A percentile compares a stretch with the other conserved stretches of the same genome.
These are phyloP conservation scores for Psilocybe cyanescens DNA, from an alignment of 768 basidiomycete genomes.

Conservation along the genomic window DNA sequence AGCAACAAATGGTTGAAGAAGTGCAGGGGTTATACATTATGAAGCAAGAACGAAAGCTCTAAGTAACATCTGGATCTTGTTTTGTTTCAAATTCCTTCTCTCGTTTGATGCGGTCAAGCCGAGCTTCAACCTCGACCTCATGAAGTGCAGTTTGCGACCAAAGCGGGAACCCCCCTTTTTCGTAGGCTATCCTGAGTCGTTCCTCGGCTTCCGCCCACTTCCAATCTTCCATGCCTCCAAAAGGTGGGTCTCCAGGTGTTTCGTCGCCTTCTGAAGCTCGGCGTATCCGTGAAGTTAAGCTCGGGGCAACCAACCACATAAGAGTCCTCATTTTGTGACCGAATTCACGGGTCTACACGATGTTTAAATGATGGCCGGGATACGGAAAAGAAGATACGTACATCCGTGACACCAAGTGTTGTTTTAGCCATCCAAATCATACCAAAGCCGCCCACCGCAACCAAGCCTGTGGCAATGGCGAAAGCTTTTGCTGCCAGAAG, in stretches of 20 bases:
- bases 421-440: slow-evolving; percentile 54
- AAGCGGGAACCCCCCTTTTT: slow-evolving; percentile 56
- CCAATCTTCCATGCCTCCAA: slow-evolving; percentile 40
- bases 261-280: slow-evolving; percentile 40
- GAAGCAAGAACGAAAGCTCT: background rate
- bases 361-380: background rate
- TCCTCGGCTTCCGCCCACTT: slow-evolving; percentile 56
- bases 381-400: slow-evolving; percentile 34
- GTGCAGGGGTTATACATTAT: background rate
- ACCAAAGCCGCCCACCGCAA: slow-evolving; percentile 47
- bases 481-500: slow-evolving; percentile 67
- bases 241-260: slow-evolving; percentile 23
- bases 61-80: background rate
- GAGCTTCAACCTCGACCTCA: slow-evolving; percentile 63
- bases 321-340: slow-evolving; percentile 56
- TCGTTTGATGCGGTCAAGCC: slow-evolving; percentile 48
- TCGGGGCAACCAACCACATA: slow-evolving; percentile 50
- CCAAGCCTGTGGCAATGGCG: slow-evolving; percentile 64
- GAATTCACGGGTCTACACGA: slow-evolving; percentile 59
- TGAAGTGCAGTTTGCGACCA: slow-evolving; percentile 57
- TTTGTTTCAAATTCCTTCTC: slow-evolving; percentile 23
- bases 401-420: slow-evolving; percentile 57
- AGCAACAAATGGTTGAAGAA: background rate
- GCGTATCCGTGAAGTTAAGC: slow-evolving; percentile 55
- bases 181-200: slow-evolving; percentile 58